phyloP scores from a whole-genome alignment of 2,329 filamentous ascomycete genomes.

The Hypoxylon sp. region DNA sequence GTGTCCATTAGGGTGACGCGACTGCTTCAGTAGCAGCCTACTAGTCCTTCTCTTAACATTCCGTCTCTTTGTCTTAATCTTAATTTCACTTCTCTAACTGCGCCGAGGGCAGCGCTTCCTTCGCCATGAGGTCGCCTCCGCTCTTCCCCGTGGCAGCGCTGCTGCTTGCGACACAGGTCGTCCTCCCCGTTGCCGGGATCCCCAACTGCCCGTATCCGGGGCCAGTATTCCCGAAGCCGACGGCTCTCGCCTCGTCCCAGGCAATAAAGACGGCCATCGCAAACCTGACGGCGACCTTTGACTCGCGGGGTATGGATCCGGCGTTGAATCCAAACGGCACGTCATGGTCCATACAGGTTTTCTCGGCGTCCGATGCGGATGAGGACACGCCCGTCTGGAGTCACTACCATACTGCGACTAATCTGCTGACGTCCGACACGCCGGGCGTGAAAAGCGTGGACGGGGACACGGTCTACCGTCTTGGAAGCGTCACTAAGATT shows the following conservation, averaged over 20 bases:
- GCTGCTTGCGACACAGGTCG: slow-evolving; percentile 22
- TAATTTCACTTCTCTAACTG: not conserved
- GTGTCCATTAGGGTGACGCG: slow-evolving; percentile 10
- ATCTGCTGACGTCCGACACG: slow-evolving; percentile 37
- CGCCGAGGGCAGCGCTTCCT: not conserved
- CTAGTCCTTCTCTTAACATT: not conserved
- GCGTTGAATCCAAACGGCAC: slow-evolving; percentile 53
- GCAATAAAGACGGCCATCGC: slow-evolving; percentile 51
- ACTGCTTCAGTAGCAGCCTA: not conserved
- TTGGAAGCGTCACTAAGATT: slow-evolving; percentile 54
- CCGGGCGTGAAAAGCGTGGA: slow-evolving; percentile 47
- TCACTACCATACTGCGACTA: slow-evolving; percentile 52
- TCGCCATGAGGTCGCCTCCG: slow-evolving; percentile 16
- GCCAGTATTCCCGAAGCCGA: slow-evolving; percentile 55
- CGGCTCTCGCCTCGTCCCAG: slow-evolving; percentile 49
- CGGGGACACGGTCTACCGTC: slow-evolving; percentile 51
- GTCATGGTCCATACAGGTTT: slow-evolving; percentile 56
- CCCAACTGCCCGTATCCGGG: slow-evolving; percentile 57
- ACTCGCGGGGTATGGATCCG: slow-evolving; percentile 49
- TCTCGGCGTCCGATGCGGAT: slow-evolving; percentile 46
- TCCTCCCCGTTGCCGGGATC: slow-evolving; percentile 38
- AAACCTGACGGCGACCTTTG: slow-evolving; percentile 53
- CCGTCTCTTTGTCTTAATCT: not conserved
- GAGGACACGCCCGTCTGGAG: slow-evolving; percentile 48
- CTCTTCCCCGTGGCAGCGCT: slow-evolving; percentile 14